phyloP scores from a whole-genome alignment of 257 asterid genomes.

The Primulina eburnea region DNA sequence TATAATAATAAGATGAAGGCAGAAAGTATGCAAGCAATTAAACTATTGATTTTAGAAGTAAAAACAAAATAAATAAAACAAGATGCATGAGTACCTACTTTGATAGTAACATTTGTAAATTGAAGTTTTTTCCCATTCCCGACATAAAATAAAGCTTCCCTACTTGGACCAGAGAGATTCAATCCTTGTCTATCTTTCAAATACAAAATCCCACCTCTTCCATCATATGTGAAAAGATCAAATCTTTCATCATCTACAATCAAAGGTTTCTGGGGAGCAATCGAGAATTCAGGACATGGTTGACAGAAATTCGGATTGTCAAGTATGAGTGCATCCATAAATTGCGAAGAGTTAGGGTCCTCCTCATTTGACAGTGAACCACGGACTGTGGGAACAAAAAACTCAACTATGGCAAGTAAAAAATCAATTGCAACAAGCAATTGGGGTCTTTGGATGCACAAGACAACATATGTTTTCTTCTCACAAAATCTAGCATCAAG shows the following conservation, averaged over 20 bases:
- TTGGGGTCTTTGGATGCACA: conserved; percentile 96
- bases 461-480: conserved; percentile 54
- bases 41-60: conserved; percentile 8
- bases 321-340: conserved; percentile 68
- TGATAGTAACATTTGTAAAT: conserved; percentile 79
- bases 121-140: conserved; percentile 89
- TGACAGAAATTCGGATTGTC: conserved; percentile 66
- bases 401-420: conserved; percentile 81
- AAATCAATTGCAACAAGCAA: conserved; percentile 95
- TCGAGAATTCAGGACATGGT: conserved; percentile 58
- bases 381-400: conserved; percentile 92
- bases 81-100: conserved; percentile 41
- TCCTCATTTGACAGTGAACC: conserved; percentile 60
- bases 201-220: conserved; percentile 81
- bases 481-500: conserved; percentile 76
- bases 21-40: conserved; percentile 17
- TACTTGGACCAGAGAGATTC: conserved; percentile 58
- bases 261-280: conserved; percentile 77
- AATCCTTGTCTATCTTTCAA: conserved; percentile 70
- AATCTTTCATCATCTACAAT: conserved; percentile 84
- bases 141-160: conserved; percentile 71
- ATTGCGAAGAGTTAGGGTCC: conserved; percentile 44
- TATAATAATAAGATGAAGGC: conserved; percentile 37
- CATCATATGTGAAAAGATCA: conserved; percentile 79
- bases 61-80: conserved; percentile 16